phyloP scores from a whole-genome alignment of 192 early-diverging fungal species.

The Lunasporangiospora selenospora region DNA sequence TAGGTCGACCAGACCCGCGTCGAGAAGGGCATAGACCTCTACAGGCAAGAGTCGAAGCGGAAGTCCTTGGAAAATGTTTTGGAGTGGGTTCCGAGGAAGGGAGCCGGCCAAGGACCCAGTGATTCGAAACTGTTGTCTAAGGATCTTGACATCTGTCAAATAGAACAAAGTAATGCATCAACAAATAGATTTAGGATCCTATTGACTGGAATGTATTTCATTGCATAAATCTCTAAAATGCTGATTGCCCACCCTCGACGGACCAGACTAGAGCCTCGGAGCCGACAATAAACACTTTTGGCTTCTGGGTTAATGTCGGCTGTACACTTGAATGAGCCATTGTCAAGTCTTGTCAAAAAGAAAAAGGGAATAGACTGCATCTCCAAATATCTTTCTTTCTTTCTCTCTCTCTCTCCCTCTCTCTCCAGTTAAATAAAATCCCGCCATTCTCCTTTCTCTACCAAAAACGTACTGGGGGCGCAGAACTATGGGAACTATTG shows the following conservation, averaged over 20 bases:
- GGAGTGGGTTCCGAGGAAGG: conserved; percentile 71
- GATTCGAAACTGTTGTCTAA: conserved; percentile 65
- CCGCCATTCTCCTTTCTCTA: too few species aligned
- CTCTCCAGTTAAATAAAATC: too few species aligned
- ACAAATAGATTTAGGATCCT: background rate
- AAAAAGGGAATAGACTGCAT: too few species aligned
- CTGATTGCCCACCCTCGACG: conserved; percentile 15
- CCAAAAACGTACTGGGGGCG: too few species aligned
- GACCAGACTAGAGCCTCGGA: conserved; percentile 34
- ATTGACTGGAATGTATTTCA: background rate
- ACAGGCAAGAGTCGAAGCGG: conserved; percentile 79
- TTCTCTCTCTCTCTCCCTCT: too few species aligned
- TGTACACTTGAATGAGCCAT: too few species aligned
- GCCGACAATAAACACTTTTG: conserved; percentile 11
- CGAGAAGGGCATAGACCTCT: conserved; percentile 66
- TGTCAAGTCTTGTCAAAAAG: too few species aligned
- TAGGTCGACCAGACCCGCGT: conserved; percentile 42
- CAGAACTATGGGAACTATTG: too few species aligned
- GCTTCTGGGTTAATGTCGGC: background rate
- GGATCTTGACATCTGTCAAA: conserved; percentile 51
- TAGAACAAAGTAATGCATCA: background rate
- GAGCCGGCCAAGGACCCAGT: conserved; percentile 74
- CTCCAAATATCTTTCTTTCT: too few species aligned
- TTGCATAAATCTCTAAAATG: background rate
- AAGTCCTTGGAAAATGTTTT: conserved; percentile 79